These are phyloP conservation scores for Triticum timopheevii DNA, from an alignment of 176 grass and related monocot species.

Conservation along the genomic window DNA sequence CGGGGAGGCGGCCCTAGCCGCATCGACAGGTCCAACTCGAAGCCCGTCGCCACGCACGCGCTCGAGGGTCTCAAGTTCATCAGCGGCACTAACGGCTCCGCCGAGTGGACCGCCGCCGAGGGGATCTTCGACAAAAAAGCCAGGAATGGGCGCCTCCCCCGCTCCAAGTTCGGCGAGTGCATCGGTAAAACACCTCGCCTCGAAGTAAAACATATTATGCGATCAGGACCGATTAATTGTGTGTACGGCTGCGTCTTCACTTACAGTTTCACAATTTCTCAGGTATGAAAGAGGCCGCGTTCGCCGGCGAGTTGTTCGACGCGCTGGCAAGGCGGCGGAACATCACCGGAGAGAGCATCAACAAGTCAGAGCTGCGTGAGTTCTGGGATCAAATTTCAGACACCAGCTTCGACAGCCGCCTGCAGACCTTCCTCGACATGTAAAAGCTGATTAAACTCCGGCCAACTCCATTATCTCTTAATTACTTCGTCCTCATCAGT, in stretches of 20 bases:
- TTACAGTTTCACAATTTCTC: background rate
- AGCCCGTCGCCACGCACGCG: constrained; percentile 64
- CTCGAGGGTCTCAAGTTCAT: constrained; percentile 96
- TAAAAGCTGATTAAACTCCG: background rate
- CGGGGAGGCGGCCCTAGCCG: no score
- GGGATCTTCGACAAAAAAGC: constrained; percentile 57
- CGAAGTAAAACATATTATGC: background rate
- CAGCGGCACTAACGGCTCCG: constrained; percentile 51
- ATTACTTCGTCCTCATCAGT: no score
- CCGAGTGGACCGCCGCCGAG: constrained; percentile 56
- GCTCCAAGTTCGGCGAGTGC: constrained; percentile 80
- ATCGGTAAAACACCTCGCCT: constrained; percentile 44
- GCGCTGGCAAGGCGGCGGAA: constrained; percentile 59
- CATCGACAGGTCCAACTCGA: constrained; percentile 55
- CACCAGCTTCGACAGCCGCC: constrained; percentile 80
- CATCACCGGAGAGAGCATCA: constrained; percentile 62
- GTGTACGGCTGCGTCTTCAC: no score
- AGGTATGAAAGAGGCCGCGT: constrained; percentile 76
- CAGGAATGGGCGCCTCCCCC: constrained; percentile 49
- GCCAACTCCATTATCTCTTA: background rate
- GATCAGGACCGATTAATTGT: background rate
- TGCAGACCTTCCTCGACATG: constrained; percentile 95
- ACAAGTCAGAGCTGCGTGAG: constrained; percentile 72
- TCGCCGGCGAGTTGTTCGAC: constrained; percentile 84
- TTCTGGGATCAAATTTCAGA: constrained; percentile 94